Evolutionary conservation across 1,284 basidiomycete genomes (phyloP).

Genomic region (Microbotryomycetes sp.): DNA sequence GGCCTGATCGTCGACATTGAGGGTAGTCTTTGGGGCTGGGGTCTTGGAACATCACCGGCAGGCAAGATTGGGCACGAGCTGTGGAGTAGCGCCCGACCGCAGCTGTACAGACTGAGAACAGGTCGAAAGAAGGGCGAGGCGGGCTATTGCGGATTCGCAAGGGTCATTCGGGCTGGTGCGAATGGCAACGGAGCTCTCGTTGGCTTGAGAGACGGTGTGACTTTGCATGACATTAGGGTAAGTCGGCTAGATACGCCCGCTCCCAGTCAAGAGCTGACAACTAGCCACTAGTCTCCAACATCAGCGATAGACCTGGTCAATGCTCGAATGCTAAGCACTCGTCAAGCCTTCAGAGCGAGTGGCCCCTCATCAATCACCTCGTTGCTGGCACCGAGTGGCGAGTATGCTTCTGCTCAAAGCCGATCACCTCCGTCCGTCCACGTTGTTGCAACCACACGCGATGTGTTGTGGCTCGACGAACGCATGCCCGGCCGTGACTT

Average conservation of each 20-base stretch:
- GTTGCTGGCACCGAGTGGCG: not conserved
- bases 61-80: not conserved
- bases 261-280: not conserved
- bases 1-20: constrained; percentile 19
- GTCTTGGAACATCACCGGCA: constrained; percentile 1
- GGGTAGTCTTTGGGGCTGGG: constrained; percentile 20
- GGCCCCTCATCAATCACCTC: constrained; percentile 5
- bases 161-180: constrained; percentile 11
- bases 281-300: not conserved
- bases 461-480: constrained; percentile 22
- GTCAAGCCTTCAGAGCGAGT: not conserved
- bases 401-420: not conserved
- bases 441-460: constrained; percentile 23
- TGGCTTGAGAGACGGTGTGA: constrained; percentile 22
- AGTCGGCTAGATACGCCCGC: not conserved
- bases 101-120: constrained; percentile 19
- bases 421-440: not conserved
- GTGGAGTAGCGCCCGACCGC: not conserved
- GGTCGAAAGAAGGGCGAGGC: constrained; percentile 2
- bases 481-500: constrained; percentile 24
- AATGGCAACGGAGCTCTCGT: constrained; percentile 22
- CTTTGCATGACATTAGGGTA: constrained; percentile 24
- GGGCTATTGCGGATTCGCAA: constrained; percentile 9
- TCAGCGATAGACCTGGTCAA: not conserved
- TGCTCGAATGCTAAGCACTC: not conserved